Percentiles rank a stretch among this genome's conserved stretches.
Evolutionary conservation across 2,329 filamentous ascomycete species (phyloP).

Genomic region (Arthrocladium fulminans): DNA sequence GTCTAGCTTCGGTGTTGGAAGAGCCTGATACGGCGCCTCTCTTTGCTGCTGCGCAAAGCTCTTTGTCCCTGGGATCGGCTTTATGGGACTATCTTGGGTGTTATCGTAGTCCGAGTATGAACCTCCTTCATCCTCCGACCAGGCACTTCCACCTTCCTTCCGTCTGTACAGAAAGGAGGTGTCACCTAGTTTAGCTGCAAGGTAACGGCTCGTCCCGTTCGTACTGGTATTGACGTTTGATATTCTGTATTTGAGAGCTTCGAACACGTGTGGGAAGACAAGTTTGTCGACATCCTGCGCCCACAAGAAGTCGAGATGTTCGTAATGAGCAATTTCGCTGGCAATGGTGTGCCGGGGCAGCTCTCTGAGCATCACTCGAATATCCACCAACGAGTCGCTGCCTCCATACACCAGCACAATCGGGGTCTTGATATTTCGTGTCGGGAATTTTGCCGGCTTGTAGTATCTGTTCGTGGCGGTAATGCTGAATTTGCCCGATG

Average conservation of each 20-base stretch:
- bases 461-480: constrained; percentile 73
- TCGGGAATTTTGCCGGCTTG: constrained; percentile 93
- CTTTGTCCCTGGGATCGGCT: constrained; percentile 14
- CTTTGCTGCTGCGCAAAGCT: constrained; percentile 20
- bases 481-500: constrained; percentile 65
- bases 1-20: neutral
- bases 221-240: constrained; percentile 10
- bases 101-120: constrained; percentile 21
- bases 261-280: constrained; percentile 86
- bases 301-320: constrained; percentile 96
- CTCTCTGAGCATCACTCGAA: constrained; percentile 82
- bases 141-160: constrained; percentile 15
- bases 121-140: constrained; percentile 19
- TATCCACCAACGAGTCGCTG: constrained; percentile 87
- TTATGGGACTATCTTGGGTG: constrained; percentile 11
- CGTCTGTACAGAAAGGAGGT: constrained; percentile 17
- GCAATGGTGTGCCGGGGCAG: constrained; percentile 76
- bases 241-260: constrained; percentile 65
- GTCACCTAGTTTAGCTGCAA: constrained; percentile 17
- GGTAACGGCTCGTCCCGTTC: constrained; percentile 16
- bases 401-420: constrained; percentile 91
- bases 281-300: constrained; percentile 71
- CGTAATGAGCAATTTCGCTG: constrained; percentile 82
- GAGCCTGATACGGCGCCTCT: constrained; percentile 15
- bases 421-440: constrained; percentile 91